Evolutionary conservation across 75 land plant species (phyloP).

Genomic region (Sequoiadendron giganteum): DNA sequence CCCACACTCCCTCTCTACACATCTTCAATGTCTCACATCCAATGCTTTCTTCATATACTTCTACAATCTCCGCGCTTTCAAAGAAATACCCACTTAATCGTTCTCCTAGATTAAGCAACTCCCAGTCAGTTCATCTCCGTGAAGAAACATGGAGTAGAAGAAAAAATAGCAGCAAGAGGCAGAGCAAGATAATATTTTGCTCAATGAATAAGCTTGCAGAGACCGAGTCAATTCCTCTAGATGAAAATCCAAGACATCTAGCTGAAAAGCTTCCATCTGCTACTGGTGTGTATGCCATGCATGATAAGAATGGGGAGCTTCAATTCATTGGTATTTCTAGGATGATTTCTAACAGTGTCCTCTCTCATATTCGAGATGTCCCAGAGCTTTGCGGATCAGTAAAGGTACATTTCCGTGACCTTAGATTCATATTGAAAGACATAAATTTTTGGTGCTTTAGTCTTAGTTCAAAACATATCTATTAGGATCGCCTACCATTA

Average conservation of each 20-base stretch:
- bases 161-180: background rate
- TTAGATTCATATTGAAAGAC: background rate
- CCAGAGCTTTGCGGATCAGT: slow-evolving; percentile 77
- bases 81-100: background rate
- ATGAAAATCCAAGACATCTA: slow-evolving; percentile 14
- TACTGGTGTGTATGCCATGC: slow-evolving; percentile 87
- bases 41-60: background rate
- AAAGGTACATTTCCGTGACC: slow-evolving; percentile 43
- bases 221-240: slow-evolving; percentile 44
- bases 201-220: slow-evolving; percentile 58
- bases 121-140: background rate
- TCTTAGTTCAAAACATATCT: too few species aligned
- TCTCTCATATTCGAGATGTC: slow-evolving; percentile 51
- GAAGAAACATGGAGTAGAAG: background rate
- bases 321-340: slow-evolving; percentile 88
- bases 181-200: slow-evolving; percentile 6
- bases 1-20: background rate
- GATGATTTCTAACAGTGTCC: slow-evolving; percentile 63
- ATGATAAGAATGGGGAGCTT: slow-evolving; percentile 56
- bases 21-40: background rate
- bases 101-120: background rate
- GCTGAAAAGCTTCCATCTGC: slow-evolving; percentile 52
- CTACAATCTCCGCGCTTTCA: background rate
- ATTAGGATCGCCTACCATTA: background rate
- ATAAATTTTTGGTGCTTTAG: background rate